phyloP scores from a whole-genome alignment of 805 yeast species.

The Diddensiella transvaalensis region DNA sequence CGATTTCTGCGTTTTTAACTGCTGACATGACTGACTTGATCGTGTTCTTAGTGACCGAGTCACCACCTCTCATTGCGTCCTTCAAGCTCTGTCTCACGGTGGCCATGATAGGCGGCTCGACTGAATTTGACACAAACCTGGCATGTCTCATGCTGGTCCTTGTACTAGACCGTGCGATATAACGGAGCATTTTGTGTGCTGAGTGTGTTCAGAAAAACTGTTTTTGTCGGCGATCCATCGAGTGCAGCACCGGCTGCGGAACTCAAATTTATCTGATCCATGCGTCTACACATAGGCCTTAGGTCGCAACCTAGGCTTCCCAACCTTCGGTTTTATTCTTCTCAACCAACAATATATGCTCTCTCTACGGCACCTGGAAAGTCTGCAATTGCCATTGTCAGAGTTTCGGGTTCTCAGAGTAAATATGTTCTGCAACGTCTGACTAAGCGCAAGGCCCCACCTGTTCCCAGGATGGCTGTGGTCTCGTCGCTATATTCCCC shows the following conservation, averaged over 20 bases:
- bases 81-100: slow-evolving; percentile 44
- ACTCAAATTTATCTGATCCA: too few relatives aligned
- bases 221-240: too few relatives aligned
- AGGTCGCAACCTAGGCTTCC: too few relatives aligned
- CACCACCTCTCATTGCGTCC: slow-evolving; percentile 46
- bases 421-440: slow-evolving; percentile 36
- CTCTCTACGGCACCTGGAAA: slow-evolving; percentile 77
- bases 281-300: too few relatives aligned
- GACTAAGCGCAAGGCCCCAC: slow-evolving; percentile 38
- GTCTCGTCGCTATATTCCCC: slow-evolving; percentile 56
- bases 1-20: slow-evolving; percentile 34
- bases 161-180: neutral
- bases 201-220: too few relatives aligned
- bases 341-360: slow-evolving; percentile 88
- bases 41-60: slow-evolving; percentile 33
- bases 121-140: slow-evolving; percentile 8
- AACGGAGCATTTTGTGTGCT: too few relatives aligned
- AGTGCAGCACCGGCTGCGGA: too few relatives aligned
- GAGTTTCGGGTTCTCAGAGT: slow-evolving; percentile 75
- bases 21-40: slow-evolving; percentile 34
- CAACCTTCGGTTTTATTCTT: too few relatives aligned
- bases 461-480: slow-evolving; percentile 52
- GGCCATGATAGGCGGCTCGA: slow-evolving; percentile 35
- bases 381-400: slow-evolving; percentile 82
- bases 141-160: neutral